phyloP scores from a whole-genome alignment of 768 basidiomycete genomes.

The Glaciozyma antarctica region DNA sequence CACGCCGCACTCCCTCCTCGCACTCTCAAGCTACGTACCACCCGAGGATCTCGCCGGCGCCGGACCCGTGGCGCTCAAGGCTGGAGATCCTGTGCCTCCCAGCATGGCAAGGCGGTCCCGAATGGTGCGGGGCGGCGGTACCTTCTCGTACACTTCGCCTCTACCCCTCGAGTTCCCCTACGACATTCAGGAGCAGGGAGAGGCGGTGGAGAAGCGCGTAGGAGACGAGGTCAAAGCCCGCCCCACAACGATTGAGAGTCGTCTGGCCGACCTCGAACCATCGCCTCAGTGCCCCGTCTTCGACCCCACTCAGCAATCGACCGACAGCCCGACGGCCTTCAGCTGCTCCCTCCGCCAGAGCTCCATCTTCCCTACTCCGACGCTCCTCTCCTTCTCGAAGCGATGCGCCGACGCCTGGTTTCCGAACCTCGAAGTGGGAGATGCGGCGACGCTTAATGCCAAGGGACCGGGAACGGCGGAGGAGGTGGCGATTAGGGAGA shows the following conservation, averaged over 20 bases:
- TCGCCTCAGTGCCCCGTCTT: constrained; percentile 6
- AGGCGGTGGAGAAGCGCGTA: not conserved
- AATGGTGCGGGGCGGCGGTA: constrained; percentile 17
- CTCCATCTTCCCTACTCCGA: constrained; percentile 8
- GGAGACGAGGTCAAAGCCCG: constrained; percentile 4
- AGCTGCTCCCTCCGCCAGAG: constrained; percentile 1
- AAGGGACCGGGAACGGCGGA: constrained; percentile 28
- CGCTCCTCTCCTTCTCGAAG: constrained; percentile 9
- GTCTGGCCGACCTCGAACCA: constrained; percentile 18
- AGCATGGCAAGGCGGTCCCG: constrained; percentile 26
- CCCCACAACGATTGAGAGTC: constrained; percentile 18
- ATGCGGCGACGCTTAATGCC: constrained; percentile 15
- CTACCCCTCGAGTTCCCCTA: constrained; percentile 29
- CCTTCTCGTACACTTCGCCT: constrained; percentile 24
- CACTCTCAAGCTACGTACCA: constrained; percentile 17
- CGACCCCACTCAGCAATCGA: not conserved
- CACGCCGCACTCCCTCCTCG: constrained; percentile 9
- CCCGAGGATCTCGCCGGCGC: constrained; percentile 7
- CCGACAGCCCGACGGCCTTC: constrained; percentile 5
- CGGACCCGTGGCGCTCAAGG: constrained; percentile 20
- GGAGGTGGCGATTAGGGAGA: constrained; percentile 48
- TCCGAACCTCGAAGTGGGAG: constrained; percentile 25
- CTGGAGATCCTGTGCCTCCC: constrained; percentile 26
- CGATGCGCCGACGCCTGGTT: constrained; percentile 16
- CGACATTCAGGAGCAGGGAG: constrained; percentile 21